Evolutionary conservation across 345 rosid species (phyloP), one percentile per base, ranked within the genome.

Genomic region (Capsella bursapastoris): DNA sequence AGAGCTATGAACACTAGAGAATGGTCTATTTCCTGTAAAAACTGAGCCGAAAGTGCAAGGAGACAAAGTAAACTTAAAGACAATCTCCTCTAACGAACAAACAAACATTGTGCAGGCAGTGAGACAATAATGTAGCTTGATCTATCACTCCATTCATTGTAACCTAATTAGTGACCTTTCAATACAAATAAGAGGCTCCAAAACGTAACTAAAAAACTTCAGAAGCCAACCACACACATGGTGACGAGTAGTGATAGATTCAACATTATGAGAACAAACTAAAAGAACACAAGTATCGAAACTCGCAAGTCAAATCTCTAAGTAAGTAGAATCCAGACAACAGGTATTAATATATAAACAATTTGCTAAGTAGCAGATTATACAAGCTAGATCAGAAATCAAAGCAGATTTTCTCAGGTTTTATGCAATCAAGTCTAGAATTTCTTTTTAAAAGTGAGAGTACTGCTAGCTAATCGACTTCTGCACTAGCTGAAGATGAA

Each of bases 401-500:
- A 70, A 13, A 63, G 18, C 56, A 77, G 31, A 57, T 5, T 5
- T 57, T 64, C 71, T 18, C 47, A 45, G 62, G 55, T 16, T 77
- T 38, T 38, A 76, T 47, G 44, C 65, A 76, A 48, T 55, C 31
- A 44, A 15, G 10, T 25, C 41, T 75, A 35, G 8, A 53, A 68
- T 41, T 22, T 25, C 22, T 22, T 22, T 22, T 22, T 22, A 22
- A 15, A 32, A 45, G 51, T 0, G 32, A 68, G 25, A 32, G 29
- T 25, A 59, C 25, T 37, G 59, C 52, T 69, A 28, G 70, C 75
- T 40, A 63, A 63, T 48, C n/a, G 55, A 64, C 29, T 43, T 74
- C 53, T 28, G 58, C 41, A 76, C 83, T 83, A 88, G 67, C 86
- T 88, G 76, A 86, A 84, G 18, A 89, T 3, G 69, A 92, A 88